phyloP scores from a whole-genome alignment of 208 protist genomes.

The Trypanosoma theileri region DNA sequence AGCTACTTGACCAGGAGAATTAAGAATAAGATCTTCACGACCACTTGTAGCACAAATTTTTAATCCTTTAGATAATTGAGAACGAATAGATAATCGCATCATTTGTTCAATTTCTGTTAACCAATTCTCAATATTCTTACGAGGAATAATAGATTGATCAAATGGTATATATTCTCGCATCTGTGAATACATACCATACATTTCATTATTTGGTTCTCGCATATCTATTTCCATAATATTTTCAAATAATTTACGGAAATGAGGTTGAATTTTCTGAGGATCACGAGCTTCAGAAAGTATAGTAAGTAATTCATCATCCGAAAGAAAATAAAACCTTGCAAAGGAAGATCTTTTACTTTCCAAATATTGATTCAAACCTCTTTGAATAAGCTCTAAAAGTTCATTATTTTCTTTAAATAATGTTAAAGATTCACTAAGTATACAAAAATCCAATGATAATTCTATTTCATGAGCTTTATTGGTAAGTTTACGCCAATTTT shows the following conservation, averaged over 20 bases:
- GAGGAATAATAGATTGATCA: slow-evolving; percentile 88
- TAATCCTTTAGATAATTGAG: slow-evolving; percentile 83
- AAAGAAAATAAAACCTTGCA: slow-evolving; percentile 94
- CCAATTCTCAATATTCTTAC: slow-evolving; percentile 97
- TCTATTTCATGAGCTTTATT: slow-evolving; percentile 79
- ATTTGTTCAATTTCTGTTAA: slow-evolving; percentile 95
- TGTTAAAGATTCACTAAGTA: slow-evolving; percentile 76
- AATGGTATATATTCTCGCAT: slow-evolving; percentile 96
- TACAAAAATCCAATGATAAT: slow-evolving; percentile 85
- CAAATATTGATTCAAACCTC: slow-evolving; percentile 96
- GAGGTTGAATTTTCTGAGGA: slow-evolving; percentile 94
- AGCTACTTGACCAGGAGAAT: slow-evolving; percentile 89
- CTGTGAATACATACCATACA: slow-evolving; percentile 94
- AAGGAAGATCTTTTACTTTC: slow-evolving; percentile 95
- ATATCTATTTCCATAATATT: slow-evolving; percentile 93
- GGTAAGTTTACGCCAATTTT: slow-evolving; percentile 94
- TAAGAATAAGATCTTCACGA: slow-evolving; percentile 79
- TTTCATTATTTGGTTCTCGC: slow-evolving; percentile 87
- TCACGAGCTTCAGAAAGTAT: slow-evolving; percentile 96
- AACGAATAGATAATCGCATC: slow-evolving; percentile 93
- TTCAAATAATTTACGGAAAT: slow-evolving; percentile 97
- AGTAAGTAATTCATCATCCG: slow-evolving; percentile 91
- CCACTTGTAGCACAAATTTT: slow-evolving; percentile 71
- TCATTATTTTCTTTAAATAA: slow-evolving; percentile 93
- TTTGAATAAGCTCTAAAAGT: slow-evolving; percentile 95